Percentiles rank a stretch among this genome's conserved stretches.
Evolutionary conservation across 129 eudicot species (phyloP).

Genomic region (Chrysanthemum seticuspe): DNA sequence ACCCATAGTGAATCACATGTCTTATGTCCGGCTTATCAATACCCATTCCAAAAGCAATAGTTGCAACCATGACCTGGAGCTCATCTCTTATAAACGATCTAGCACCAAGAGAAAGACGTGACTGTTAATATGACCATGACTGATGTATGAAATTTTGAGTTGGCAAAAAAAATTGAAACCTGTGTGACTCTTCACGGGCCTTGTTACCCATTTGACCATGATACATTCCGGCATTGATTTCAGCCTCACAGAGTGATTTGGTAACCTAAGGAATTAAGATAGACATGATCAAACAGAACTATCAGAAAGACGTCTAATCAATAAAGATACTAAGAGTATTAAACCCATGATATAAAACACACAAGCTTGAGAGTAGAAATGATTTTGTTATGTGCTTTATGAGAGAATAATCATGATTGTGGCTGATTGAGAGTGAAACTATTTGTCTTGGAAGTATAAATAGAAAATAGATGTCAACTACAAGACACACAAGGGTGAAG

Average conservation of each 20-base stretch:
- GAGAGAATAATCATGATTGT: background rate
- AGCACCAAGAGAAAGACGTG: slow-evolving; percentile 22
- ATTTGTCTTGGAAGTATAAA: slow-evolving; percentile 14
- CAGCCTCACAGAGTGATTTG: slow-evolving; percentile 51
- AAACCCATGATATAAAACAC: background rate
- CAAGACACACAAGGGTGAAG: slow-evolving; percentile 8
- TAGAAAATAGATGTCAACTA: background rate
- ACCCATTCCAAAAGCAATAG: slow-evolving; percentile 99
- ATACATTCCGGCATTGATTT: slow-evolving; percentile 75
- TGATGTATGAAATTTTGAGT: background rate
- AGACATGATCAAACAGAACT: slow-evolving; percentile 6
- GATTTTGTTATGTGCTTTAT: slow-evolving; percentile 11
- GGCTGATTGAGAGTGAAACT: slow-evolving; percentile 5
- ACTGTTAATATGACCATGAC: slow-evolving; percentile 1
- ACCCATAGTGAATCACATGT: slow-evolving; percentile 87
- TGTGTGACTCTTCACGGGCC: slow-evolving; percentile 81
- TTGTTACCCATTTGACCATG: slow-evolving; percentile 83
- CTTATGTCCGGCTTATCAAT: slow-evolving; percentile 90
- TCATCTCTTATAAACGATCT: slow-evolving; percentile 92
- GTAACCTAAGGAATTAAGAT: slow-evolving; percentile 43
- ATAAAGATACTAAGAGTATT: slow-evolving; percentile 8
- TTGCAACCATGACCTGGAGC: slow-evolving; percentile 82
- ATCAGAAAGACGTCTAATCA: slow-evolving; percentile 1
- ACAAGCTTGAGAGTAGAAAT: slow-evolving; percentile 12
- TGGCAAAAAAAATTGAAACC: slow-evolving; percentile 38